Conservation (phyloP, 352 stramenopile species). For the Phytophthora multivora region DNA sequence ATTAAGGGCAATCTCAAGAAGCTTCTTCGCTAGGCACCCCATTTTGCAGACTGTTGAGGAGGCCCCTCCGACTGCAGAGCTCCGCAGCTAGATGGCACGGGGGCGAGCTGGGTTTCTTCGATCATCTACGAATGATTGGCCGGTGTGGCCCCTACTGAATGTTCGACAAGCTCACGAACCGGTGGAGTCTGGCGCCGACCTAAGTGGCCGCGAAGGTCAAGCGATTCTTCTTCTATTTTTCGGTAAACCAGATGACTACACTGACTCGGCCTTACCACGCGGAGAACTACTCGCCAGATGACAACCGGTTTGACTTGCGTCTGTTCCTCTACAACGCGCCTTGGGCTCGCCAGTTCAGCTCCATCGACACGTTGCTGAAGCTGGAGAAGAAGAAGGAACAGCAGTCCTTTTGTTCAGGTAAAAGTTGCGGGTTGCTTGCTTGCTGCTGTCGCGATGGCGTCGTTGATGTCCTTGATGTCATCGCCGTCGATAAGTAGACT, state of each 20-base stretch:
- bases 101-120: conserved; percentile 97
- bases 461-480: conserved; percentile 43
- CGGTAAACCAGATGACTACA: conserved; percentile 98
- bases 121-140: conserved; percentile 95
- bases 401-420: conserved; percentile 28
- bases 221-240: conserved; percentile 98
- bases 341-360: conserved; percentile 96
- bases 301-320: conserved; percentile 98
- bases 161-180: conserved; percentile 86
- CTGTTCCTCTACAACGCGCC: conserved; percentile 97
- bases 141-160: conserved; percentile 96
- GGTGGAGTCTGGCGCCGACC: conserved; percentile 87
- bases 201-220: conserved; percentile 92
- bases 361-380: conserved; percentile 92
- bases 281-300: conserved; percentile 98
- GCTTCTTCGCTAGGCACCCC: conserved; percentile 93
- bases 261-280: conserved; percentile 98
- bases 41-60: conserved; percentile 92
- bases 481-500: conserved; percentile 40
- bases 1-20: conserved; percentile 97
- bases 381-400: conserved; percentile 79
- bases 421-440: conserved; percentile 30
- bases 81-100: conserved; percentile 96
- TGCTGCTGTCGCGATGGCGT: conserved; percentile 36
- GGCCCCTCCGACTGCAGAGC: conserved; percentile 95